phyloP scores from a whole-genome alignment of 192 early-diverging fungal genomes.

The Phycomyces nitens region DNA sequence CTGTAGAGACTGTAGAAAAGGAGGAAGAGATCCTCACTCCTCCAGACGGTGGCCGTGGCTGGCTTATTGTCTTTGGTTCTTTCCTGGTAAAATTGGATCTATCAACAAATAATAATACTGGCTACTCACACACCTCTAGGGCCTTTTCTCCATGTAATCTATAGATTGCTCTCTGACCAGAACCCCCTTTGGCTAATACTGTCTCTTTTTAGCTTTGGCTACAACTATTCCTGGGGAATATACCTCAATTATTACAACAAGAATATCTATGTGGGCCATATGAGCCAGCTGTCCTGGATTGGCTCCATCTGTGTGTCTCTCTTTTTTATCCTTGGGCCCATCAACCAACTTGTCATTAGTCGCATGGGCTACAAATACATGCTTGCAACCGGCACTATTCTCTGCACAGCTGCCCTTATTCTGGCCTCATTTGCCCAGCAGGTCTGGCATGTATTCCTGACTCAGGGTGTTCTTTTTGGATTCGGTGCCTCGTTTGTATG shows the following conservation, averaged over 20 bases:
- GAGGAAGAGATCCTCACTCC: conserved; percentile 23
- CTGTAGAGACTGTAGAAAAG: neutral
- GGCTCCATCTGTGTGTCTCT: conserved; percentile 44
- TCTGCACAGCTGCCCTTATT: conserved; percentile 40
- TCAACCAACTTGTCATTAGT: conserved; percentile 30
- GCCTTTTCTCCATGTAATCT: conserved; percentile 27
- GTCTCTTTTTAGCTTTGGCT: conserved; percentile 38
- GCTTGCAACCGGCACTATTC: conserved; percentile 42
- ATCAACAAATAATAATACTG: neutral
- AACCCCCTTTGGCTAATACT: no score
- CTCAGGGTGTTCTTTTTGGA: conserved; percentile 75
- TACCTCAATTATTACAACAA: conserved; percentile 45
- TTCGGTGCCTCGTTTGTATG: conserved; percentile 62
- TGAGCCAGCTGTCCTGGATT: conserved; percentile 42
- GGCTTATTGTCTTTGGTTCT: conserved; percentile 41
- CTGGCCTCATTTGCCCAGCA: conserved; percentile 45
- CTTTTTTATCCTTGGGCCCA: conserved; percentile 42
- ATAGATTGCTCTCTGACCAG: no score
- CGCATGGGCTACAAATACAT: conserved; percentile 49
- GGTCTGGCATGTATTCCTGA: conserved; percentile 71
- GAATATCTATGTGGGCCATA: conserved; percentile 37
- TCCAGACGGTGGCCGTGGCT: conserved; percentile 45
- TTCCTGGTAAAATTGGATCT: conserved; percentile 32
- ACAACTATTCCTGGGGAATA: conserved; percentile 47
- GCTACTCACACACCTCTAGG: conserved; percentile 6